Evolutionary conservation across 2,329 filamentous ascomycete genomes (phyloP), one percentile per base, ranked within the genome.

Genomic region (Paraphaeosphaeria minitans): DNA sequence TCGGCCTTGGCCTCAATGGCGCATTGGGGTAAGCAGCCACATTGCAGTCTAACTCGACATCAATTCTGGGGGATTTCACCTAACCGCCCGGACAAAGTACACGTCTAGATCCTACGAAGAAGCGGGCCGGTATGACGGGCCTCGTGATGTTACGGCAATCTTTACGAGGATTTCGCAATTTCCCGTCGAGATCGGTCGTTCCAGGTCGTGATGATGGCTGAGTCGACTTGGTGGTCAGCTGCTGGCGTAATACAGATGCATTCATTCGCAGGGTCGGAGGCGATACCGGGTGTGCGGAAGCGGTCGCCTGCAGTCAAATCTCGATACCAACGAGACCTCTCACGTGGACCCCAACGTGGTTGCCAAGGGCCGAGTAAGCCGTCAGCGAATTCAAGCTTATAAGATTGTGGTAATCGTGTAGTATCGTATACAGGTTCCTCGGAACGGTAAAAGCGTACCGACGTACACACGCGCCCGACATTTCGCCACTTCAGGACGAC

Each of bases 231-330:
- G 27, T 37, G 31, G 22, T 42, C 33, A 49, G 31, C 37, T 49
- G 53, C 53, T 56, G 53, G 53, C 53, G 53, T 56, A 41, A 56
- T 45, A 56, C 27, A 16, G 12, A 27, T 16, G 14, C 39, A 16
- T 19, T 55, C 46, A 41, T 49, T 48, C 42, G 19, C n/a, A 29
- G 27, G 41, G 31, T 29, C 14, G 43, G 43, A 24, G 41, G 33
- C 9, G 35, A 55, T 48, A 55, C 53, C 53, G 53, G 53, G 31
- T 55, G 14, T 13, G 31, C 46, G 53, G 53, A 56, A 56, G 37
- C 21, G 53, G 53, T 12, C 50, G 53, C 53, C 53, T 50, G 45
- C 46, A 42, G 45, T 22, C 16, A 9, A 29, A 53, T 21, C 50
- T 53, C 50, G 22, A 42, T n/a, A n/a, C n/a, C 29, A 24, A 48